Percentiles rank a stretch among this genome's conserved stretches.
Conservation (phyloP, 164 flowering plant genomes). For the Liquidambar formosana region DNA sequence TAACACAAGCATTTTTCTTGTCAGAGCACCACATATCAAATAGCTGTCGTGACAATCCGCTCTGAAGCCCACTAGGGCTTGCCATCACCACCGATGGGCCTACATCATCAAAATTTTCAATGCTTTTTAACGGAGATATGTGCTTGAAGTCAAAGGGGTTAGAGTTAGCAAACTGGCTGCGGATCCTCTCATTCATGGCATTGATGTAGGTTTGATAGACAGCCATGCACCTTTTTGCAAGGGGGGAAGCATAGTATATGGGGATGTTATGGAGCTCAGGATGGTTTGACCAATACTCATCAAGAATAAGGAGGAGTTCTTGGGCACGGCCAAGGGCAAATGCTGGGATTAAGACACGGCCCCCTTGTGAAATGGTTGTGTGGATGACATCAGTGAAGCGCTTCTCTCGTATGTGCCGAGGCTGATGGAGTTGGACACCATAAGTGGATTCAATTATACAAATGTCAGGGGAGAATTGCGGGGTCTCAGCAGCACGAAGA, state of each 20-base stretch:
- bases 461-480: slow-evolving; percentile 88
- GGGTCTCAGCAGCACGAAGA: slow-evolving; percentile 95
- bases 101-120: slow-evolving; percentile 81
- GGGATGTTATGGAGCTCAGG: slow-evolving; percentile 94
- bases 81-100: slow-evolving; percentile 99
- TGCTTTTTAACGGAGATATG: slow-evolving; percentile 75
- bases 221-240: slow-evolving; percentile 90
- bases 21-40: slow-evolving; percentile 96
- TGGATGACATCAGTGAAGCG: slow-evolving; percentile 93
- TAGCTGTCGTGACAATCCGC: slow-evolving; percentile 89
- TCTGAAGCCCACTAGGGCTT: slow-evolving; percentile 87
- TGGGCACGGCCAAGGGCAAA: slow-evolving; percentile 99
- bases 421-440: slow-evolving; percentile 93
- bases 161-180: slow-evolving; percentile 71
- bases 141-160: slow-evolving; percentile 93
- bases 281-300: slow-evolving; percentile 93
- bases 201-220: slow-evolving; percentile 94
- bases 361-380: slow-evolving; percentile 80
- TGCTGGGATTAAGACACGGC: slow-evolving; percentile 95
- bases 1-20: slow-evolving; percentile 86
- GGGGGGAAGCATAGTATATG: slow-evolving; percentile 97
- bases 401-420: slow-evolving; percentile 81
- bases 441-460: slow-evolving; percentile 96
- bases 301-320: slow-evolving; percentile 89
- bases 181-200: slow-evolving; percentile 93